These are phyloP conservation scores for Naematelia encephala DNA, from an alignment of 768 basidiomycete species.

Conservation along the genomic window DNA sequence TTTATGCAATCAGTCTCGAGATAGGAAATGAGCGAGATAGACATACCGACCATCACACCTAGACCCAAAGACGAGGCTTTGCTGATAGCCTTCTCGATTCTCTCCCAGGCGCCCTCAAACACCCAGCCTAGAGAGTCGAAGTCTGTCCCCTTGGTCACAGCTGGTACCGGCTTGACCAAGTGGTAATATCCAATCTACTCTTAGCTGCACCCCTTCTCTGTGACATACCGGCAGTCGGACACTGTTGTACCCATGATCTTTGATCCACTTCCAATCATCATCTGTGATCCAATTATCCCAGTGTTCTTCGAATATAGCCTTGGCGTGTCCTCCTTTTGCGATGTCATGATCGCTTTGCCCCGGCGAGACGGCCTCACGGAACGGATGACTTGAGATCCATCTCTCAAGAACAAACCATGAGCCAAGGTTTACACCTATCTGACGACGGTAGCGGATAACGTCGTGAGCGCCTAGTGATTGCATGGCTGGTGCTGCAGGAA, in stretches of 20 bases:
- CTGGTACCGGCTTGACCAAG: slow-evolving; percentile 71
- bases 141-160: slow-evolving; percentile 62
- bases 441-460: slow-evolving; percentile 64
- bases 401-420: slow-evolving; percentile 67
- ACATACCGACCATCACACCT: slow-evolving; percentile 67
- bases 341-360: slow-evolving; percentile 63
- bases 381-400: slow-evolving; percentile 64
- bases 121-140: slow-evolving; percentile 59
- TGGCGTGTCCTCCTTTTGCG: slow-evolving; percentile 57
- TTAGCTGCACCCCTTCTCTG: neutral
- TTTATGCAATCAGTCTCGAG: neutral
- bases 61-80: slow-evolving; percentile 66
- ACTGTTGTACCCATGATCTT: slow-evolving; percentile 59
- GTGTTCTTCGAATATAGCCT: slow-evolving; percentile 61
- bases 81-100: slow-evolving; percentile 59
- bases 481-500: slow-evolving; percentile 1
- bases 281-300: slow-evolving; percentile 83
- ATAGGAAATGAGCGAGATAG: too few species aligned
- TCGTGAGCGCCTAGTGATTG: slow-evolving; percentile 49
- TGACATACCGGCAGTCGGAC: slow-evolving; percentile 62
- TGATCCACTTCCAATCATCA: slow-evolving; percentile 68
- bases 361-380: slow-evolving; percentile 54
- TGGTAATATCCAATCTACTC: slow-evolving; percentile 72
- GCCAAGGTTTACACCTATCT: slow-evolving; percentile 80
- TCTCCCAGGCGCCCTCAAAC: slow-evolving; percentile 64